Evolutionary conservation across 345 rosid species (phyloP).

Genomic region (Durio zibethinus): DNA sequence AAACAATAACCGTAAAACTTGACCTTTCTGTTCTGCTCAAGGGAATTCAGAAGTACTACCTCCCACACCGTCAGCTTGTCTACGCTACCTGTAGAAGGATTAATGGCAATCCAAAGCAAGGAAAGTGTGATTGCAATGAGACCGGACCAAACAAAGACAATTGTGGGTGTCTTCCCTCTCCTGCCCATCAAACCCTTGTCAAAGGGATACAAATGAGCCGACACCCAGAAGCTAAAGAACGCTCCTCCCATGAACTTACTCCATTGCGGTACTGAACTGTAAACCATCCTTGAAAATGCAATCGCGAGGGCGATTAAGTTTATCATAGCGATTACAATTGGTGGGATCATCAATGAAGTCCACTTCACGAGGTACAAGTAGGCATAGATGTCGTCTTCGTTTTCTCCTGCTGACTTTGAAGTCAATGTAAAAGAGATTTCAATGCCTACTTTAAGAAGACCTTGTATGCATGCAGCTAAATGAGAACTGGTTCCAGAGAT

Average conservation of each 20-base stretch:
- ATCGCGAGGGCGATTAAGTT: constrained; percentile 69
- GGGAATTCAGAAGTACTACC: constrained; percentile 68
- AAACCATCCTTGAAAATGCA: constrained; percentile 68
- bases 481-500: constrained; percentile 91
- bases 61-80: constrained; percentile 22
- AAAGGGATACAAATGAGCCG: constrained; percentile 90
- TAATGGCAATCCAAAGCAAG: constrained; percentile 72
- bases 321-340: constrained; percentile 86
- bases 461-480: constrained; percentile 78
- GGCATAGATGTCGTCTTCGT: constrained; percentile 66
- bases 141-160: constrained; percentile 92
- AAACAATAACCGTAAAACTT: not conserved
- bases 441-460: constrained; percentile 84
- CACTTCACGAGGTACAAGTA: constrained; percentile 83
- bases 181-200: constrained; percentile 97
- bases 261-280: constrained; percentile 65
- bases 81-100: constrained; percentile 34
- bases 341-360: constrained; percentile 87
- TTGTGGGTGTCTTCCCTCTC: constrained; percentile 87
- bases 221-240: constrained; percentile 92
- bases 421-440: constrained; percentile 94
- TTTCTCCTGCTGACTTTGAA: constrained; percentile 69
- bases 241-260: constrained; percentile 90
- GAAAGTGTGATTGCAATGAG: constrained; percentile 86
- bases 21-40: constrained; percentile 16